These are phyloP conservation scores for Auriscalpium microsporum DNA, from an alignment of 768 basidiomycete species.

Conservation along the genomic window DNA sequence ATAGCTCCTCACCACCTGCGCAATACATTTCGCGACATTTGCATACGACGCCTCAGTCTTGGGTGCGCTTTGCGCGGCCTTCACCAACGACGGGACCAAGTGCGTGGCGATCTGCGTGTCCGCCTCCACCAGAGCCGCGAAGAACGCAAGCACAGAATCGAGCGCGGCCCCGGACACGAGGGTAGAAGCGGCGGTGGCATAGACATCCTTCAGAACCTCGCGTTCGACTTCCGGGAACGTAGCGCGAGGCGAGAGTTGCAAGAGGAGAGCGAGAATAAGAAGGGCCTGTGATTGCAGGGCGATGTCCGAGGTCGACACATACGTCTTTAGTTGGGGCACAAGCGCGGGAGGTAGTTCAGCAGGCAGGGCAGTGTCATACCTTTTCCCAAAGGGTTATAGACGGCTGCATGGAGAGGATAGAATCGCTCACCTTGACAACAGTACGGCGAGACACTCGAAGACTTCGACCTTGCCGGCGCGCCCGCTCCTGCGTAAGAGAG, in stretches of 20 bases:
- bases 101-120: slow-evolving; percentile 79
- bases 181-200: slow-evolving; percentile 68
- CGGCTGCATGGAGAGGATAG: slow-evolving; percentile 25
- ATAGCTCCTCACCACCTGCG: slow-evolving; percentile 66
- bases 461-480: slow-evolving; percentile 71
- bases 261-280: slow-evolving; percentile 54
- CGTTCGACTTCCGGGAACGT: slow-evolving; percentile 74
- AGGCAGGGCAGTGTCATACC: slow-evolving; percentile 44
- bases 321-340: slow-evolving; percentile 65
- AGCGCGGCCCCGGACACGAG: slow-evolving; percentile 68
- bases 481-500: slow-evolving; percentile 70
- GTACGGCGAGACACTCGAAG: slow-evolving; percentile 66
- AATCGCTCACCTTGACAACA: slow-evolving; percentile 51
- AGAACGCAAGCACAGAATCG: slow-evolving; percentile 79
- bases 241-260: slow-evolving; percentile 54
- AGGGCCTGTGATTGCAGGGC: slow-evolving; percentile 69
- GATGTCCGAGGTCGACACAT: slow-evolving; percentile 70
- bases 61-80: slow-evolving; percentile 53
- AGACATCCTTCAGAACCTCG: slow-evolving; percentile 58
- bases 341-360: slow-evolving; percentile 50
- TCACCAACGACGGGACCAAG: slow-evolving; percentile 68
- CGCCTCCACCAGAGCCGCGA: slow-evolving; percentile 70
- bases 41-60: slow-evolving; percentile 45
- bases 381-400: slow-evolving; percentile 23
- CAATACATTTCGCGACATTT: slow-evolving; percentile 82